phyloP scores from a whole-genome alignment of 768 basidiomycete species.

The Agaricus subrufescens region DNA sequence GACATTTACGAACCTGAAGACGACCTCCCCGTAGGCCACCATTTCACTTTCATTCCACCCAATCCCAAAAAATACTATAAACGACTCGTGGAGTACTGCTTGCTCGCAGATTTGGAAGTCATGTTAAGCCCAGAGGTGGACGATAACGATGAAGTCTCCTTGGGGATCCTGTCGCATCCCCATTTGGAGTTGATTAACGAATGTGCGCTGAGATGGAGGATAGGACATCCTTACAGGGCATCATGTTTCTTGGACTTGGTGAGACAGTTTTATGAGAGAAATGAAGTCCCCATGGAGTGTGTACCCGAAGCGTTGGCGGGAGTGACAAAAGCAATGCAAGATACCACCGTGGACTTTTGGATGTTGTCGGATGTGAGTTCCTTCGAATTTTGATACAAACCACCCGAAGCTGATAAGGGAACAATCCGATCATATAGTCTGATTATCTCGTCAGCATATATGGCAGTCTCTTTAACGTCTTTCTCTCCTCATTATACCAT shows the following conservation, averaged over 20 bases:
- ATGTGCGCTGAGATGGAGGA: slow-evolving; percentile 87
- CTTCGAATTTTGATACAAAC: background rate
- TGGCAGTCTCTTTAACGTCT: slow-evolving; percentile 77
- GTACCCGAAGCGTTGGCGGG: slow-evolving; percentile 84
- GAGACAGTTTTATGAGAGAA: slow-evolving; percentile 80
- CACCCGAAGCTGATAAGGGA: slow-evolving; percentile 2
- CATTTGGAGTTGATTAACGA: slow-evolving; percentile 85
- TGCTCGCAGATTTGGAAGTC: slow-evolving; percentile 79
- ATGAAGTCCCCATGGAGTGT: slow-evolving; percentile 92
- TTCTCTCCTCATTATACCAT: slow-evolving; percentile 82
- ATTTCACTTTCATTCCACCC: slow-evolving; percentile 89
- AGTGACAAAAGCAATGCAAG: slow-evolving; percentile 64
- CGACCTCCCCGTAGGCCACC: slow-evolving; percentile 64
- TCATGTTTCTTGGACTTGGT: slow-evolving; percentile 84
- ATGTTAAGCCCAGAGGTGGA: slow-evolving; percentile 91
- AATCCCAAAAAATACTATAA: slow-evolving; percentile 84
- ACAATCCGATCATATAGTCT: slow-evolving; percentile 31
- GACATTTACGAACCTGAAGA: slow-evolving; percentile 56
- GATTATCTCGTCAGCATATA: slow-evolving; percentile 68
- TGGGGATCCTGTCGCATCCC: slow-evolving; percentile 78
- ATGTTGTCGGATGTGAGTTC: slow-evolving; percentile 72
- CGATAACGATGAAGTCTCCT: slow-evolving; percentile 91
- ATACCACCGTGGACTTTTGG: slow-evolving; percentile 75
- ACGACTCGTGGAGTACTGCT: slow-evolving; percentile 76
- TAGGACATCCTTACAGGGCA: slow-evolving; percentile 72